Evolutionary conservation across 352 stramenopile genomes (phyloP), one percentile per base, ranked within the genome.

Genomic region (Thraustotheca clavata): DNA sequence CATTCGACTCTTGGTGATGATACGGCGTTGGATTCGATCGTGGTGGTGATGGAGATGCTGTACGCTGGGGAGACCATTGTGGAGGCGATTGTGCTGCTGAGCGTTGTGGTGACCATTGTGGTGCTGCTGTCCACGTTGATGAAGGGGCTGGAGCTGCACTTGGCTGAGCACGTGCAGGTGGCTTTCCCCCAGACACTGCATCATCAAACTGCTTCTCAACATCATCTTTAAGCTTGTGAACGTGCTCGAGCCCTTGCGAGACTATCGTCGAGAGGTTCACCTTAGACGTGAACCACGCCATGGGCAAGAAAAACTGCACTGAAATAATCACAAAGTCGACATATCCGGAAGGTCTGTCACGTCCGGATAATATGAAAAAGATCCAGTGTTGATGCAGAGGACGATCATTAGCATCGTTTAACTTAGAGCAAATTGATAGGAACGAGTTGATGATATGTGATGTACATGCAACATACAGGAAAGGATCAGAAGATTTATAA

Each of bases 141-240:
- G 22, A 14, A 31, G 12, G 22, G 11, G 22, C 34, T 22, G 31
- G 31, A n/a, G n/a, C n/a, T n/a, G n/a, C n/a, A n/a, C n/a, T n/a
- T n/a, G n/a, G n/a, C n/a, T n/a, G 12, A 46, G 16, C 8, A n/a
- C 43, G 55, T 31, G 6, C 36, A 18, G 55, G 18, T 11, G 24
- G 26, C 5, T 59, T 34, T 6, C 66, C 40, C 5, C 73, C 71
- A 20, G 78, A 72, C 35, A 93, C 80, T 35, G 83, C 80, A 62
- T 93, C 79, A 48, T 93, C 84, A 59, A 93, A 93, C 60, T 89
- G 85, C 70, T 93, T 93, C 70, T 93, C 84, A 50, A 93, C 84
- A 63, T 93, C 84, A 68, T 93, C 84, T 22, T 83, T 83, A 59
- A 93, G 72, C 75, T 75, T 89, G 39, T 71, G 77, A 55, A 93